These are phyloP conservation scores for Zygosaccharomyces siamensis DNA, from an alignment of 805 yeast genomes.

Conservation along the genomic window DNA sequence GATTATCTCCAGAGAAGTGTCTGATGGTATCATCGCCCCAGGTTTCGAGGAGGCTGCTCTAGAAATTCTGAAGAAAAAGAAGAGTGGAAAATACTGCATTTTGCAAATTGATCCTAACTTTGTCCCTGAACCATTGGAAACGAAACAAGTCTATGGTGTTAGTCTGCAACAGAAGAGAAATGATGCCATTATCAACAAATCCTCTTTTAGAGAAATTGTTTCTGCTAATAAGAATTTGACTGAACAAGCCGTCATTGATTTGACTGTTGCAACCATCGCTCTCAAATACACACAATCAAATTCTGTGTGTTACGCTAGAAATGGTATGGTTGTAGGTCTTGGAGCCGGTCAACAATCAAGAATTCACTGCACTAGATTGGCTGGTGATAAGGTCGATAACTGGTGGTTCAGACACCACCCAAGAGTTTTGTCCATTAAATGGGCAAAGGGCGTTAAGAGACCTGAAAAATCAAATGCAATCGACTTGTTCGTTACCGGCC, in stretches of 20 bases:
- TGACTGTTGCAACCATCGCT: slow-evolving; percentile 96
- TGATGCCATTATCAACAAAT: slow-evolving; percentile 89
- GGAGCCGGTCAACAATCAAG: slow-evolving; percentile 99
- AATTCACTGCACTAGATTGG: slow-evolving; percentile 98
- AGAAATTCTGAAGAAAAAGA: slow-evolving; percentile 82
- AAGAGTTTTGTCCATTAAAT: slow-evolving; percentile 81
- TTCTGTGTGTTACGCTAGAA: slow-evolving; percentile 96
- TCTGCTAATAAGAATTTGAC: slow-evolving; percentile 81
- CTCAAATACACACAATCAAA: slow-evolving; percentile 97
- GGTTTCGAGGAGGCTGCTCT: slow-evolving; percentile 92
- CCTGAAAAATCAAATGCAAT: slow-evolving; percentile 98
- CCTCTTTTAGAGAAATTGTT: slow-evolving; percentile 87
- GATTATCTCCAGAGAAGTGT: slow-evolving; percentile 94
- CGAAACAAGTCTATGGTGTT: slow-evolving; percentile 95
- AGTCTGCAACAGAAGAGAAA: slow-evolving; percentile 95
- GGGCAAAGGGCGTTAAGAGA: slow-evolving; percentile 98
- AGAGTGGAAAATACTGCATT: slow-evolving; percentile 95
- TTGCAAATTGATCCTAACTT: slow-evolving; percentile 94
- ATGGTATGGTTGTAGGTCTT: slow-evolving; percentile 98
- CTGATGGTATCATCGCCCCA: slow-evolving; percentile 99
- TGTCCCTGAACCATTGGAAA: slow-evolving; percentile 74
- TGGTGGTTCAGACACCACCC: slow-evolving; percentile 99
- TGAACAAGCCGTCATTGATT: slow-evolving; percentile 87
- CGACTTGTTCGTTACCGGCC: slow-evolving; percentile 86
- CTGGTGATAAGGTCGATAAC: slow-evolving; percentile 98